Conservation (phyloP, 768 basidiomycete genomes). For the Lactarius tabidus region DNA sequence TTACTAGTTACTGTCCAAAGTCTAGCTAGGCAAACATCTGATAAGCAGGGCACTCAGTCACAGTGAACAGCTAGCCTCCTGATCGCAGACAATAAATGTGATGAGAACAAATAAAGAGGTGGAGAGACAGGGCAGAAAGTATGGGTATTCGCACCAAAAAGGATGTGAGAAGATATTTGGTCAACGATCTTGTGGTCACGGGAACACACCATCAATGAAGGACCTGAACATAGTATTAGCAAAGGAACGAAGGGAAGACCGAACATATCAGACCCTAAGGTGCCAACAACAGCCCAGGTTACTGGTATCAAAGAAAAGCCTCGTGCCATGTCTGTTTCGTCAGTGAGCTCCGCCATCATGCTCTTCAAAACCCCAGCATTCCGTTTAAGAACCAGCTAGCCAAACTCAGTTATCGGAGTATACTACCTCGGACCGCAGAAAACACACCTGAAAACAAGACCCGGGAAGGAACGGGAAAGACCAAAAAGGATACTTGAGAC, state of each 20-base stretch:
- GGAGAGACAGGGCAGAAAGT: constrained; percentile 28
- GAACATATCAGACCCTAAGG: constrained; percentile 14
- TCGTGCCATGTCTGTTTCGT: constrained; percentile 50
- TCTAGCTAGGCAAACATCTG: too few relatives aligned
- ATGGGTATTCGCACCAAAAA: constrained; percentile 29
- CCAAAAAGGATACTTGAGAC: too few relatives aligned
- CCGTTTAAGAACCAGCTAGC: neutral
- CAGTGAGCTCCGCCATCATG: constrained; percentile 60
- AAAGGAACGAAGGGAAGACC: neutral
- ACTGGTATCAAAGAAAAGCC: constrained; percentile 36
- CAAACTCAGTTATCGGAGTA: constrained; percentile 63
- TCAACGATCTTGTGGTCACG: constrained; percentile 28
- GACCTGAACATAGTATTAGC: constrained; percentile 1
- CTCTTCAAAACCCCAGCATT: neutral
- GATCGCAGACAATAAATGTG: too few relatives aligned
- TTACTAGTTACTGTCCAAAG: neutral
- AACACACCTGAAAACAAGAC: too few relatives aligned
- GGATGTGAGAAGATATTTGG: constrained; percentile 20
- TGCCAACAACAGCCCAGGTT: constrained; percentile 18
- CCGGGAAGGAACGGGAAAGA: too few relatives aligned
- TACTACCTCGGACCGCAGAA: constrained; percentile 22
- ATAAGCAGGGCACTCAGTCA: too few relatives aligned
- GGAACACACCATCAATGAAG: constrained; percentile 26
- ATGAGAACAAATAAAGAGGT: neutral
- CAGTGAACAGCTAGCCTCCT: too few relatives aligned